Evolutionary conservation across 352 stramenopile species (phyloP).

Genomic region (Globisporangium abappressorium): DNA sequence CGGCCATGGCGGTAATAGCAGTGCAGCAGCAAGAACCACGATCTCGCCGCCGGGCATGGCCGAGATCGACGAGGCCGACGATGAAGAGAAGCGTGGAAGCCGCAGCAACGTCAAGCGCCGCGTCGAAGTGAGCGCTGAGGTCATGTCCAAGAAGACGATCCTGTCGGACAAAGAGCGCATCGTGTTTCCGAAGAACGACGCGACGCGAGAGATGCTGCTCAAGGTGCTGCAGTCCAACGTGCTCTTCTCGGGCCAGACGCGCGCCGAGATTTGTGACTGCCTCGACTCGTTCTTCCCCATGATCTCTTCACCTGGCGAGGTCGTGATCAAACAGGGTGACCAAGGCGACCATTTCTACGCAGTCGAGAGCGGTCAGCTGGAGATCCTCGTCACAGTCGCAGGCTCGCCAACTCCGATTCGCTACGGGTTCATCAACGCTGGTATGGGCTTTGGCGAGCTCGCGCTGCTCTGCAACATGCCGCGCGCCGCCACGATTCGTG

Average conservation of each 20-base stretch:
- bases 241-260: conserved; percentile 61
- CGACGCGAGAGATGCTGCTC: conserved; percentile 49
- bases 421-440: conserved; percentile 57
- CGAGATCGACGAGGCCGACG: not conserved
- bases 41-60: not conserved
- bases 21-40: not conserved
- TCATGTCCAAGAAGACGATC: conserved; percentile 73
- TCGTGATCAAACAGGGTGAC: conserved; percentile 67
- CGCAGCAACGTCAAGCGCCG: conserved; percentile 32
- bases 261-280: conserved; percentile 55
- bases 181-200: conserved; percentile 61
- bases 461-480: conserved; percentile 97
- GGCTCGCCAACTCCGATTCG: conserved; percentile 54
- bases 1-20: not conserved
- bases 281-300: conserved; percentile 76
- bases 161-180: conserved; percentile 46
- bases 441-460: conserved; percentile 94
- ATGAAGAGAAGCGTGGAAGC: not conserved
- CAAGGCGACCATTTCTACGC: conserved; percentile 82
- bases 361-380: conserved; percentile 56
- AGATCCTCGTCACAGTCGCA: conserved; percentile 63
- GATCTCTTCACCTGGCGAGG: conserved; percentile 29
- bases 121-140: conserved; percentile 74
- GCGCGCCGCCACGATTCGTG: conserved; percentile 90
- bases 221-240: conserved; percentile 75